phyloP scores from a whole-genome alignment of 352 stramenopile species.

The Phytophthora aleatoria region DNA sequence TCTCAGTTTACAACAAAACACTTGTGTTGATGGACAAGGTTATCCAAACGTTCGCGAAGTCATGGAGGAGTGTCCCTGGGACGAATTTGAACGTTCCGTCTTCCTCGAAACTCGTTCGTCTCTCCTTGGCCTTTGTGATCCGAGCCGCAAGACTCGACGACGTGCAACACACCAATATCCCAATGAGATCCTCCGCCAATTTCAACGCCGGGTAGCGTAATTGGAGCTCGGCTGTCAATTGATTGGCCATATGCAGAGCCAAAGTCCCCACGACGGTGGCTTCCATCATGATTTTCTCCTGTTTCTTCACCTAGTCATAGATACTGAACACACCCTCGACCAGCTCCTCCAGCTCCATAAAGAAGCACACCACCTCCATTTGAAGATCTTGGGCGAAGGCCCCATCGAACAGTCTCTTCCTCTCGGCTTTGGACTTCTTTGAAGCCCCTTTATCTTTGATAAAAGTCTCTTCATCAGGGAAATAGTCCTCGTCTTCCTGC shows the following conservation, averaged over 20 bases:
- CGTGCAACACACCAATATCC: background rate
- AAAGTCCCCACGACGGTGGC: constrained; percentile 3
- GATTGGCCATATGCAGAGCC: background rate
- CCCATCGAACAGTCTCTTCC: background rate
- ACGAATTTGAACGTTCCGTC: background rate
- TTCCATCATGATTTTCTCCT: background rate
- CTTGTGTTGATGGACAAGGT: background rate
- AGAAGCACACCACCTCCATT: constrained; percentile 4
- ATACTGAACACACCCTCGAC: background rate
- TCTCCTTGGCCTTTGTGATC: background rate
- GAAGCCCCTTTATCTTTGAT: background rate
- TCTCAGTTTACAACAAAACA: background rate
- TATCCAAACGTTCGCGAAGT: background rate
- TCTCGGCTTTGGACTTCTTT: background rate
- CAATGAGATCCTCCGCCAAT: background rate
- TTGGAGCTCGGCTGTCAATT: constrained; percentile 1
- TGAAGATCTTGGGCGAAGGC: constrained; percentile 5
- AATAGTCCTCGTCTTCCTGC: constrained; percentile 13
- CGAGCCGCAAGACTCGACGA: background rate
- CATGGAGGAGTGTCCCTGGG: background rate
- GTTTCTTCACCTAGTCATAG: constrained; percentile 6
- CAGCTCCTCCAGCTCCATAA: constrained; percentile 4
- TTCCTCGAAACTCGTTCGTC: background rate
- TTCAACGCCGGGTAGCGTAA: constrained; percentile 2
- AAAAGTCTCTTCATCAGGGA: constrained; percentile 12